phyloP scores from a whole-genome alignment of 345 rosid genomes.

The Draba incana region DNA sequence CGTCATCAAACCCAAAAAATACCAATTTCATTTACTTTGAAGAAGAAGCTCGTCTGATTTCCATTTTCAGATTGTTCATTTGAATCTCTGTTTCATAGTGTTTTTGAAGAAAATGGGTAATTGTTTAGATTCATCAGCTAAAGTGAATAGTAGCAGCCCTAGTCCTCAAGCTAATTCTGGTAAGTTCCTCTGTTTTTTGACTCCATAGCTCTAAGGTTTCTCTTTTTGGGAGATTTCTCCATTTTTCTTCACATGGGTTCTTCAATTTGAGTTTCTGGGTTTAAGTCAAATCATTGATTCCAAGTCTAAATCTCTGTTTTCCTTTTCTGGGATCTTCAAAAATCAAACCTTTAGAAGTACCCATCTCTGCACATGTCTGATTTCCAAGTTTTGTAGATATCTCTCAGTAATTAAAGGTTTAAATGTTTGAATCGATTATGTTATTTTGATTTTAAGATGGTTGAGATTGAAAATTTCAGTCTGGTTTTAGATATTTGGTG shows the following conservation, averaged over 20 bases:
- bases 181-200: slow-evolving; percentile 26
- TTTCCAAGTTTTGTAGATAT: not conserved
- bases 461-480: not conserved
- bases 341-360: slow-evolving; percentile 17
- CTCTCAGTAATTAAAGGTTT: too few species aligned
- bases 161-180: slow-evolving; percentile 64
- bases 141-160: slow-evolving; percentile 56
- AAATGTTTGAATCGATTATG: too few species aligned
- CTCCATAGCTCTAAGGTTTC: not conserved
- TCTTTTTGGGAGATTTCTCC: not conserved
- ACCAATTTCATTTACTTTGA: not conserved
- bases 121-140: slow-evolving; percentile 70
- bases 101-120: slow-evolving; percentile 60
- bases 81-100: slow-evolving; percentile 4
- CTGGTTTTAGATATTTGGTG: slow-evolving; percentile 1
- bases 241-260: not conserved
- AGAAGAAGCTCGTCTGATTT: slow-evolving; percentile 19
- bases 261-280: not conserved
- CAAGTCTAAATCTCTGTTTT: slow-evolving; percentile 7
- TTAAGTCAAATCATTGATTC: slow-evolving; percentile 4
- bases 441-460: not conserved
- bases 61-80: slow-evolving; percentile 14
- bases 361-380: not conserved
- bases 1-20: too few species aligned
- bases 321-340: slow-evolving; percentile 18